Evolutionary conservation across 768 basidiomycete species (phyloP), one percentile per base, ranked within the genome.

Genomic region (Boletellus ananas): DNA sequence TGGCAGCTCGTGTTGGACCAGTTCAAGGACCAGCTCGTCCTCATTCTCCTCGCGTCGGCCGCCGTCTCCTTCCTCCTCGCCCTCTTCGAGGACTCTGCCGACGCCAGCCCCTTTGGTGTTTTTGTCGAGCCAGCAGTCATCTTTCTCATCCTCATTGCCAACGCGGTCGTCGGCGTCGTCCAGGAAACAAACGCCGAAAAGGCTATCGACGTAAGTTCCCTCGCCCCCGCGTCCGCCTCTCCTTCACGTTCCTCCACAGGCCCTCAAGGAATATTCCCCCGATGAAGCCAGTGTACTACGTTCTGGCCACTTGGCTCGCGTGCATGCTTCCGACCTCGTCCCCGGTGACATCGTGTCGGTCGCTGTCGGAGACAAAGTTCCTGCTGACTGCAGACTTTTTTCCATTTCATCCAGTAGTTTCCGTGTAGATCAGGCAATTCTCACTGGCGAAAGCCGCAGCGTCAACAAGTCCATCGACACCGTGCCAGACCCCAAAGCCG

Each of bases 1-100:
- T 94, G 93, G 91, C 80, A 91, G 64, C 83, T 98, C 52, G 87
- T 99, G 52, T 78, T 99, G n/a, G 94, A 96, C 58, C 95, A 99
- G 72, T 99, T 99, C 79, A 88, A 98, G 76, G 95, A 99, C 72
- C 93, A 96, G 70, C 82, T 99, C 25, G 95, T 99, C 36, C 85
- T 99, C 55, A 98, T 99, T 64, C 80, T 99, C 31, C 85, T 99
- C 40, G 94, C 80, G 3, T 96, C 94, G 1, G 95, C 95, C 12
- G 84, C 90, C 39, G 79, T 98, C 58, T 98, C 95, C 10, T 94
- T 99, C 69, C 75, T 94, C 13, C 76, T 99, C 35, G 95, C 95
- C 8, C 69, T 95, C 29, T 74, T 98, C 49, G 95, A 99, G 63
- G 83, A 87, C 50, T 74, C 81, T 1, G 77, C 82, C 12, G 83